phyloP scores from a whole-genome alignment of 202 grass and related monocot species.

The Panicum hallii region DNA sequence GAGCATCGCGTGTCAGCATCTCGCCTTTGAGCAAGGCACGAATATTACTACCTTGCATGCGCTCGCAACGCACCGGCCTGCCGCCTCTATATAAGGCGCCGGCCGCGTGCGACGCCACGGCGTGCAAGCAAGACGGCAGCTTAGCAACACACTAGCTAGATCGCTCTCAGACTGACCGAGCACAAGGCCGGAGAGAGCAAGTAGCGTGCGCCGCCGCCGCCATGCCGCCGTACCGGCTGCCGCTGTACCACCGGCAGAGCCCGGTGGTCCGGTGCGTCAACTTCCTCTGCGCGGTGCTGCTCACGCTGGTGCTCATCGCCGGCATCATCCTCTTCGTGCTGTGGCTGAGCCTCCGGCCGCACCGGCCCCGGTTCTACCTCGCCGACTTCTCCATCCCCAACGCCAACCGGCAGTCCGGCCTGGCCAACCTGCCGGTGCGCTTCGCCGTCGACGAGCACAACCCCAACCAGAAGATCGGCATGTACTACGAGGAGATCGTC shows the following conservation, averaged over 20 bases:
- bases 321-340: slow-evolving; percentile 70
- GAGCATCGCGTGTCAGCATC: slow-evolving; percentile 40
- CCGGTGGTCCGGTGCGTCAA: slow-evolving; percentile 44
- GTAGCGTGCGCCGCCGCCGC: background rate
- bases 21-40: slow-evolving; percentile 44
- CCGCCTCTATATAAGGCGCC: slow-evolving; percentile 29
- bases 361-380: slow-evolving; percentile 60
- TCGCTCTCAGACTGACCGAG: background rate
- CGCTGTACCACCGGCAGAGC: slow-evolving; percentile 36
- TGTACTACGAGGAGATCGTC: slow-evolving; percentile 44
- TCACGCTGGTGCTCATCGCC: slow-evolving; percentile 49
- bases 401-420: slow-evolving; percentile 45
- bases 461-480: slow-evolving; percentile 70
- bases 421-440: slow-evolving; percentile 43
- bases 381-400: slow-evolving; percentile 45
- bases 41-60: slow-evolving; percentile 58
- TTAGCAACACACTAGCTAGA: background rate
- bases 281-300: slow-evolving; percentile 58
- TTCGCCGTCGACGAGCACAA: slow-evolving; percentile 67
- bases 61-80: background rate
- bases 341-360: slow-evolving; percentile 84
- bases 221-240: slow-evolving; percentile 6
- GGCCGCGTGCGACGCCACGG: background rate
- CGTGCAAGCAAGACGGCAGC: background rate
- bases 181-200: background rate